Percentiles rank a stretch among this genome's conserved stretches.
Conservation (phyloP, 1,139 yeast genomes). For the Scheffersomyces quercinus region DNA sequence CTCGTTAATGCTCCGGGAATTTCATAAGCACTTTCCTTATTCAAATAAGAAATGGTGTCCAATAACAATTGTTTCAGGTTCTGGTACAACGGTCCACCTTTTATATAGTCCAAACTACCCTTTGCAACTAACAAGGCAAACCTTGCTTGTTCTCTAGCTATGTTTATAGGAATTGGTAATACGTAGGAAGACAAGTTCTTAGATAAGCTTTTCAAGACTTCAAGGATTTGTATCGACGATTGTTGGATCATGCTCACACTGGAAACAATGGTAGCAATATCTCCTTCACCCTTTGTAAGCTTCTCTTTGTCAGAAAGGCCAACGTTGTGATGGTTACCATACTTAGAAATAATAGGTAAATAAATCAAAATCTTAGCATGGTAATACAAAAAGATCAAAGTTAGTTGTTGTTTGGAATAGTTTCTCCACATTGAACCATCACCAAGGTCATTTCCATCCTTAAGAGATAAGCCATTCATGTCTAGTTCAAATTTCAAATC, state of each 20-base stretch:
- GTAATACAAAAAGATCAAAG: conserved; percentile 67
- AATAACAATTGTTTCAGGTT: conserved; percentile 60
- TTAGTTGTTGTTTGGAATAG: conserved; percentile 52
- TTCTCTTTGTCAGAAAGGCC: conserved; percentile 45
- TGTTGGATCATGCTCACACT: conserved; percentile 74
- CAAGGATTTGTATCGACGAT: conserved; percentile 66
- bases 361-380: conserved; percentile 80
- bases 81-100: conserved; percentile 78
- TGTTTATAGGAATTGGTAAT: conserved; percentile 70
- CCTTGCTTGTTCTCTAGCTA: conserved; percentile 68
- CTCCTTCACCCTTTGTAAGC: conserved; percentile 28
- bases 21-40: conserved; percentile 49
- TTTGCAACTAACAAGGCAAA: conserved; percentile 72
- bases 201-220: conserved; percentile 54
- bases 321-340: conserved; percentile 46
- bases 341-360: conserved; percentile 64
- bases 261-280: conserved; percentile 26
- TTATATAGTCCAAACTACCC: conserved; percentile 78
- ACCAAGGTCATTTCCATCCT: conserved; percentile 32
- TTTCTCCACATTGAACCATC: conserved; percentile 34
- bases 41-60: conserved; percentile 50
- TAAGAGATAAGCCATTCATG: conserved; percentile 57
- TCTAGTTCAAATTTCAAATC: conserved; percentile 67
- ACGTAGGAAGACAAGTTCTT: conserved; percentile 36
- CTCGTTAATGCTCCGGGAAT: conserved; percentile 63